phyloP scores from a whole-genome alignment of 257 asterid genomes.

The Fraxinus excelsior region DNA sequence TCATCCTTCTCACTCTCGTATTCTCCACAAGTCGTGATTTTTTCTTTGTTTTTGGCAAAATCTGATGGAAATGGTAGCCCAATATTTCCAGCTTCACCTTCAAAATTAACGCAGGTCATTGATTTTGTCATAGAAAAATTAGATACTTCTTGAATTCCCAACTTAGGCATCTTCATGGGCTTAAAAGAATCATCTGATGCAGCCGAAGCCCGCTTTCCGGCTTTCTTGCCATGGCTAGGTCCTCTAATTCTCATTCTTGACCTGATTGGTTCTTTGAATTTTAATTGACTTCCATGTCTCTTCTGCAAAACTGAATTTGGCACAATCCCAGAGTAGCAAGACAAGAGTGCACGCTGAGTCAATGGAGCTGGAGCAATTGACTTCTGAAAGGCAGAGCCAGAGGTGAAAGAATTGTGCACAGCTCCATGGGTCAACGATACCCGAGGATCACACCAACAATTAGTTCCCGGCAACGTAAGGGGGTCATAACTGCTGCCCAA shows the following conservation, averaged over 20 bases:
- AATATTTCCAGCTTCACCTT: slow-evolving; percentile 18
- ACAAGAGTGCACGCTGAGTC: slow-evolving; percentile 26
- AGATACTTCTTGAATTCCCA: slow-evolving; percentile 37
- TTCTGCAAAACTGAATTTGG: slow-evolving; percentile 33
- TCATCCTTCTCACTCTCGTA: slow-evolving; percentile 23
- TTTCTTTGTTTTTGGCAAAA: slow-evolving; percentile 27
- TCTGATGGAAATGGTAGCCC: slow-evolving; percentile 27
- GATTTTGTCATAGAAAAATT: slow-evolving; percentile 23
- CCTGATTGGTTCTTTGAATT: slow-evolving; percentile 29
- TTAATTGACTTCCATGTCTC: slow-evolving; percentile 27
- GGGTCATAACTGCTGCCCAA: slow-evolving; percentile 31
- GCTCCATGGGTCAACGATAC: slow-evolving; percentile 30
- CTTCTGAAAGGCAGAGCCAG: slow-evolving; percentile 30
- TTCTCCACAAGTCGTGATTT: slow-evolving; percentile 25
- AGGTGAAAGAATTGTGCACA: slow-evolving; percentile 20
- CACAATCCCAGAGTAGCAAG: slow-evolving; percentile 32
- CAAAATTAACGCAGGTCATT: slow-evolving; percentile 21
- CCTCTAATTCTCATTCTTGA: slow-evolving; percentile 25
- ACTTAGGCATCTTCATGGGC: slow-evolving; percentile 37
- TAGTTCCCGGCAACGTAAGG: slow-evolving; percentile 30
- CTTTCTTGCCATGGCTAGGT: slow-evolving; percentile 31
- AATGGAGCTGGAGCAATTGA: slow-evolving; percentile 30
- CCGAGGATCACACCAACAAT: slow-evolving; percentile 29
- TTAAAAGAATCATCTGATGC: slow-evolving; percentile 32
- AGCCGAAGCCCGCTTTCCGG: slow-evolving; percentile 38